Base-by-base conservation (phyloP, 2,329 filamentous ascomycete species). In the Zarea fungicola region DNA sequence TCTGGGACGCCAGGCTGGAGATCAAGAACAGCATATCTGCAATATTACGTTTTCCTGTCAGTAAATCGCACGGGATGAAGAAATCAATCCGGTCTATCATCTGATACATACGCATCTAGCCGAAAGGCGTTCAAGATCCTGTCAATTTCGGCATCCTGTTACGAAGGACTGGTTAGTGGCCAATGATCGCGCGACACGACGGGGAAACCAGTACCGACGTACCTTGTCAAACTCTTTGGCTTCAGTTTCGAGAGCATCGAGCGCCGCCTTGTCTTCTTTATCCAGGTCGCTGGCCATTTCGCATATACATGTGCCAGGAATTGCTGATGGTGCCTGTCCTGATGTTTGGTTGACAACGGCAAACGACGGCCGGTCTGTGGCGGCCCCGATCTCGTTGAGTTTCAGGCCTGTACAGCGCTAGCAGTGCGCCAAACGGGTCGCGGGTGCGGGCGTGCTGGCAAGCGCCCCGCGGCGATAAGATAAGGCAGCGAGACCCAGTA, bases 81-180 rank as follows among this genome's bases (percentile, higher is more conserved):
- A 6, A 5, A 1, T 28, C 73, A n/a, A n/a, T n/a, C n/a, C n/a
- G n/a, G n/a, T n/a, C n/a, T n/a, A n/a, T n/a, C n/a, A n/a, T n/a
- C n/a, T n/a, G n/a, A n/a, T n/a, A n/a, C n/a, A 58, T 64, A 78
- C 74, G 79, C 78, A 64, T 83, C 76, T 16, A 83, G 81, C 59
- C 86, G 83, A 69, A 99, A 99, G 41, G 91, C 88, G 61, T 86
- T 87, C 57, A 95, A 77, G 58, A 99, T 99, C 52, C 92, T 87
- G 63, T 95, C 89, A 60, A 97, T 97, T 66, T 97, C 92, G 52
- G 87, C 85, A 78, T 97, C 93, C 87, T 95, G 55, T n/a, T n/a
- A 8, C 3, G 13, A n/a, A 19, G 14, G n/a, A n/a, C 26, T 41
- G 35, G 28, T 45, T 37, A 45, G 48, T 42, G 28, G 14, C 13